These are phyloP conservation scores for Talaromyces marneffei DNA, from an alignment of 2,329 filamentous ascomycete species.

Conservation along the genomic window DNA sequence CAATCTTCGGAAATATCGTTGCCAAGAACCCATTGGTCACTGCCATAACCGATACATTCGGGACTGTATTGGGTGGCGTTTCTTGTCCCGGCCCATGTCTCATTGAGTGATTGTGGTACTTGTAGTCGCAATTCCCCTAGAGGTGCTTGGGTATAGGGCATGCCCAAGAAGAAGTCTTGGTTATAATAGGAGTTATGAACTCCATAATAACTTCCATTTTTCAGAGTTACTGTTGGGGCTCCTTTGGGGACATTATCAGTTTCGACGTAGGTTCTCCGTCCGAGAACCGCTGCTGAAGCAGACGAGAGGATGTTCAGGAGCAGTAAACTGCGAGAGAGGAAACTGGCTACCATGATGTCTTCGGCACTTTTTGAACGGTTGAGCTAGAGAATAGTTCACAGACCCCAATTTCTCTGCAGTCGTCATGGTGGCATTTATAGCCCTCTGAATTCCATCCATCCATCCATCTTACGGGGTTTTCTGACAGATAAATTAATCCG, in stretches of 20 bases:
- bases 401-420: background rate
- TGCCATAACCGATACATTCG: constrained; percentile 65
- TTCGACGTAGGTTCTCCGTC: background rate
- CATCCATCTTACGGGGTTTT: background rate
- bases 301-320: background rate
- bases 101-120: constrained; percentile 57
- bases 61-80: constrained; percentile 54
- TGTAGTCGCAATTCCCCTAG: constrained; percentile 61
- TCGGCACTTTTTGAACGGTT: background rate
- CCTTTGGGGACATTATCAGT: background rate
- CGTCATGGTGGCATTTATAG: background rate
- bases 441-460: background rate
- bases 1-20: constrained; percentile 59
- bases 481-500: background rate
- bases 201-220: constrained; percentile 11
- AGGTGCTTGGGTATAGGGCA: constrained; percentile 69
- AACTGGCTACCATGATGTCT: background rate
- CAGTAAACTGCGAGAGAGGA: background rate
- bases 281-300: background rate
- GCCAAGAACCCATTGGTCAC: constrained; percentile 22
- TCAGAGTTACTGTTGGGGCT: background rate
- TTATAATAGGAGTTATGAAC: constrained; percentile 1
- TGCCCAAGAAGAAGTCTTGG: constrained; percentile 62
- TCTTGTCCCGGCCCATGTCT: constrained; percentile 53
- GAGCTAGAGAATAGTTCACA: background rate